Percentiles rank a stretch among this genome's conserved stretches.
Evolutionary conservation across 371 early-diverging fungal species (phyloP).

Genomic region (Apophysomyces elegans): DNA sequence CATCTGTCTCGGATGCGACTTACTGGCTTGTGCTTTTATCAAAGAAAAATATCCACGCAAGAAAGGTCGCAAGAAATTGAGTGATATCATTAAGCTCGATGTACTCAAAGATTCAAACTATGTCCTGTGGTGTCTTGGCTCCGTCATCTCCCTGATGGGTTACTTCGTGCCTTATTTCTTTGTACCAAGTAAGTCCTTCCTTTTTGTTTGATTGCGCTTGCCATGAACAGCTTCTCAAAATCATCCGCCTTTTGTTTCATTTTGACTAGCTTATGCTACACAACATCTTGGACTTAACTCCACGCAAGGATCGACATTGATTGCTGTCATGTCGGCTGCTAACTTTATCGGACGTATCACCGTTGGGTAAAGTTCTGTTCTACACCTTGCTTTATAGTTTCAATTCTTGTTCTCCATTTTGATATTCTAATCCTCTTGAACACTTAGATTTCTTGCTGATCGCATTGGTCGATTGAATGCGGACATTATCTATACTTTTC

Average conservation of each 20-base stretch:
- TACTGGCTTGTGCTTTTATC: slow-evolving; percentile 32
- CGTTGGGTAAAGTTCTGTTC: slow-evolving; percentile 23
- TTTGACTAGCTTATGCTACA: slow-evolving; percentile 19
- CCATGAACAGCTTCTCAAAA: not conserved
- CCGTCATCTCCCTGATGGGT: slow-evolving; percentile 41
- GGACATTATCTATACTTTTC: slow-evolving; percentile 16
- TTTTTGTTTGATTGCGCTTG: not conserved
- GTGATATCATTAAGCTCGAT: slow-evolving; percentile 41
- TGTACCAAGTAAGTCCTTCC: slow-evolving; percentile 28
- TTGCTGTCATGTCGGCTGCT: slow-evolving; percentile 39
- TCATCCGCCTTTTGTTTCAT: not conserved
- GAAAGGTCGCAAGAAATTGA: slow-evolving; percentile 21
- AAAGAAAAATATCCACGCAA: slow-evolving; percentile 24
- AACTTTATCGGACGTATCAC: slow-evolving; percentile 54
- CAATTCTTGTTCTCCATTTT: too few species aligned
- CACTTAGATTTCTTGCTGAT: slow-evolving; percentile 16
- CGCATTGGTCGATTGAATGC: slow-evolving; percentile 19
- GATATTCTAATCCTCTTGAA: not conserved
- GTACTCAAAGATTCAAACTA: slow-evolving; percentile 39
- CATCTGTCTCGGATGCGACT: slow-evolving; percentile 37
- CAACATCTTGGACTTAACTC: slow-evolving; percentile 16
- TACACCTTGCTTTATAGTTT: too few species aligned
- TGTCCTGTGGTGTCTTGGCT: slow-evolving; percentile 34
- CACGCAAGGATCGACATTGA: slow-evolving; percentile 22
- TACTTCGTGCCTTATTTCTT: slow-evolving; percentile 59